Evolutionary conservation across 164 flowering plant species (phyloP).

Genomic region (Saururus chinensis): DNA sequence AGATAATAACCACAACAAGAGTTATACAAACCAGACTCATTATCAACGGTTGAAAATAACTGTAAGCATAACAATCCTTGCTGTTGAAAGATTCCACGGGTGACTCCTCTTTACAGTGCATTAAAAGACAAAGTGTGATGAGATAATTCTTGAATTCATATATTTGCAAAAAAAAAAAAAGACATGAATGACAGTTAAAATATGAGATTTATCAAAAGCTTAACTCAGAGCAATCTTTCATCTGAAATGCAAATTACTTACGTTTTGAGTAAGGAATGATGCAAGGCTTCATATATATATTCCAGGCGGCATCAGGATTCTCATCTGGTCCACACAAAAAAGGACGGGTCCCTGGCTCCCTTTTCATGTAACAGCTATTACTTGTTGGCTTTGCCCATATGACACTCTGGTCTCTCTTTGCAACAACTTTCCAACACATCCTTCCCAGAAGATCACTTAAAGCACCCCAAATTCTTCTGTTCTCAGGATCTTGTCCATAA

Average conservation of each 20-base stretch:
- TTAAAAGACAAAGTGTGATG: not conserved
- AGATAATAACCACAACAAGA: too few relatives aligned
- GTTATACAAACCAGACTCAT: too few relatives aligned
- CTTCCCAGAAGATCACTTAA: slow-evolving; percentile 55
- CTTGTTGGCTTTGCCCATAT: slow-evolving; percentile 69
- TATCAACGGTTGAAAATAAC: too few relatives aligned
- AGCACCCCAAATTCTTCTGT: slow-evolving; percentile 51
- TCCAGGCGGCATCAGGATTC: slow-evolving; percentile 77
- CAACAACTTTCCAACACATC: slow-evolving; percentile 79
- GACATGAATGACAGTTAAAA: not conserved
- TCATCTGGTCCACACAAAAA: slow-evolving; percentile 53
- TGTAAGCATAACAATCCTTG: not conserved
- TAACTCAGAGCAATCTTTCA: too few relatives aligned
- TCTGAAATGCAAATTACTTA: slow-evolving; percentile 40
- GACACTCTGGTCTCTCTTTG: slow-evolving; percentile 69
- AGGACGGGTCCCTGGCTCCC: slow-evolving; percentile 45
- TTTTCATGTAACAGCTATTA: slow-evolving; percentile 60
- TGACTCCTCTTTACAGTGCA: not conserved
- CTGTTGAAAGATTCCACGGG: not conserved
- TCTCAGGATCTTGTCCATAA: slow-evolving; percentile 59
- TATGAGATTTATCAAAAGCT: not conserved
- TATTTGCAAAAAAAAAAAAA: too few relatives aligned
- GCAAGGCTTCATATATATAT: slow-evolving; percentile 69
- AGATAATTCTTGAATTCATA: too few relatives aligned
- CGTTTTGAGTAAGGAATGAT: slow-evolving; percentile 65